Conservation (phyloP, 202 grass and related monocot species). For the Zizania palustris region DNA sequence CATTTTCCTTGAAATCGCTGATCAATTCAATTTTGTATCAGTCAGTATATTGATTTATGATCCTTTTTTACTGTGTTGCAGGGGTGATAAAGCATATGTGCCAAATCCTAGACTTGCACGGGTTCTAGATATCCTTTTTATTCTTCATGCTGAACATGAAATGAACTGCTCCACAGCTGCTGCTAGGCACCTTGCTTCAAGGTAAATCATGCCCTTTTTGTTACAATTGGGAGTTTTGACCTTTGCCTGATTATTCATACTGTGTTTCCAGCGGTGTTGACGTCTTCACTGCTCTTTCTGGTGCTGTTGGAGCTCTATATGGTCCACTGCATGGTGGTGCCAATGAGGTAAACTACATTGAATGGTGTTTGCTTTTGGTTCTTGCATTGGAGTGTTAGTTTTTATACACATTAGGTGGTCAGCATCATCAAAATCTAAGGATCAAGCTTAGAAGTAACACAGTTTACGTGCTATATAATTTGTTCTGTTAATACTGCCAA, state of each 20-base stretch:
- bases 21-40: neutral
- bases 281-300: conserved; percentile 95
- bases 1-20: conserved; percentile 1
- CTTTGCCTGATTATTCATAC: conserved; percentile 39
- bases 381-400: conserved; percentile 10
- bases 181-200: conserved; percentile 96
- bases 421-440: neutral
- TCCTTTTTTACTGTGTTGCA: conserved; percentile 42
- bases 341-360: conserved; percentile 70
- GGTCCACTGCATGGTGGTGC: conserved; percentile 96
- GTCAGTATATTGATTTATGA: neutral
- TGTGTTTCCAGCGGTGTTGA: conserved; percentile 80
- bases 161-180: conserved; percentile 98
- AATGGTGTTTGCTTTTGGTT: neutral
- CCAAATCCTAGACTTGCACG: conserved; percentile 81
- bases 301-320: conserved; percentile 95
- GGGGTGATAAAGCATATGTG: conserved; percentile 75
- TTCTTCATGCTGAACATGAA: conserved; percentile 99
- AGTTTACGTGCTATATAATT: neutral
- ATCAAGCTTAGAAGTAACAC: neutral
- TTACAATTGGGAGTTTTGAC: conserved; percentile 18
- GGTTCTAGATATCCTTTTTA: conserved; percentile 87
- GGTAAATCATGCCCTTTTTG: conserved; percentile 50
- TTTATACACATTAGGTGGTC: neutral
- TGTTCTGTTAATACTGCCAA: neutral